Evolutionary conservation across 176 grass and related monocot genomes (phyloP), one percentile per base, ranked within the genome.

Genomic region (Rhipidocladum racemiflorum): DNA sequence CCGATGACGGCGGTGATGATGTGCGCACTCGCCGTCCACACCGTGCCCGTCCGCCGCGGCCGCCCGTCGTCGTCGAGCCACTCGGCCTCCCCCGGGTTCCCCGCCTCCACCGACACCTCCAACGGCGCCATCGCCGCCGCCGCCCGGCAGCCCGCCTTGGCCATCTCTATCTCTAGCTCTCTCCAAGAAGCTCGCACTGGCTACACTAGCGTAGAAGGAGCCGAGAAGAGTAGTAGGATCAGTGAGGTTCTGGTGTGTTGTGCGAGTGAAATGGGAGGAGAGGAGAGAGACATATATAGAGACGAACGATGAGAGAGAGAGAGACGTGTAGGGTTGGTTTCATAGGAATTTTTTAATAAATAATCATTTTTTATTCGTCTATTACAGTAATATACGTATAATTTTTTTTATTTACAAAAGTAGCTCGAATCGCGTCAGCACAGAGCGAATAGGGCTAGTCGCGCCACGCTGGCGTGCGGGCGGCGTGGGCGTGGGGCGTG

Each of bases 1-100:
- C 95, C 95, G 71, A 97, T 97, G 23, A 94, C 95, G 5, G 92
- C 95, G 4, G 95, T 97, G 77, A 97, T 97, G 77, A 97, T 94
- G 84, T 97, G 95, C 17, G 95, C 86, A 57, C 95, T 97, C 4
- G 95, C 70, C 38, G 95, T 97, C 90, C 95, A 97, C 9, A 97
- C 17, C 24, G 94, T 94, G 15, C 94, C 92, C 67, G 72, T 84
- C 2, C 85, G 79, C 4, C 54, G 85, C 0, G 81, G 57, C 0
- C 92, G 68, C 0, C 90, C 90, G 23, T 97, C 94, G 42, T 97
- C 94, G 72, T 97, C 94, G 4, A 90, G 86, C 49, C 50, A 78
- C 48, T 74, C 63, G 0, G 64, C 65, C 9, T 18, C 81, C 0
- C 65, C 54, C 1, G 54, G 43, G 69, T 85, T 89, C 3, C 87